Evolutionary conservation across 495 filamentous ascomycete genomes (phyloP).

Genomic region (Trichoderma parareesei): DNA sequence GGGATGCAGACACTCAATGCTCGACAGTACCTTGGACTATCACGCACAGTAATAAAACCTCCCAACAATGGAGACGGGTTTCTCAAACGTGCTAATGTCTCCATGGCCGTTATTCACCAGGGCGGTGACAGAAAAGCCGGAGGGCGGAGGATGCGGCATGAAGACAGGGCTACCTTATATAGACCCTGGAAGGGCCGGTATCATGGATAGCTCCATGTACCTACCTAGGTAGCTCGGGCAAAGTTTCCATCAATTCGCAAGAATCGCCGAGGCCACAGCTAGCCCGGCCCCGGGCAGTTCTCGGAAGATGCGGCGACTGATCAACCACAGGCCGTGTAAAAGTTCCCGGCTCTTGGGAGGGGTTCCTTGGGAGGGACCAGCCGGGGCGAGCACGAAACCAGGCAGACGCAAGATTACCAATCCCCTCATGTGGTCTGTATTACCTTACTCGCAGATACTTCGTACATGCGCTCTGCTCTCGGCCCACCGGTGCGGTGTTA

Average conservation of each 20-base stretch:
- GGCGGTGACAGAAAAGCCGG: too few relatives aligned
- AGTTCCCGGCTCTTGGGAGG: background rate
- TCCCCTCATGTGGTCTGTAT: background rate
- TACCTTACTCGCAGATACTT: background rate
- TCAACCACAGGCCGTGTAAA: constrained; percentile 10
- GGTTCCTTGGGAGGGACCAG: background rate
- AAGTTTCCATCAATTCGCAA: background rate
- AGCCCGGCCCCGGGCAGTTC: constrained; percentile 1
- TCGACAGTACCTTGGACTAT: too few relatives aligned
- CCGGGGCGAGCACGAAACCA: background rate
- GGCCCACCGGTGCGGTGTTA: constrained; percentile 4
- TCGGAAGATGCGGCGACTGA: constrained; percentile 5
- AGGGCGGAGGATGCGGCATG: too few relatives aligned
- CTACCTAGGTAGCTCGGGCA: background rate
- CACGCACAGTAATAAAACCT: background rate
- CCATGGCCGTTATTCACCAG: too few relatives aligned
- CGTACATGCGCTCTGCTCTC: background rate
- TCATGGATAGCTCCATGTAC: background rate
- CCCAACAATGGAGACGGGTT: too few relatives aligned
- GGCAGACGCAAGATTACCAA: background rate
- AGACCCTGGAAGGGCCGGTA: too few relatives aligned
- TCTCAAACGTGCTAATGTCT: too few relatives aligned
- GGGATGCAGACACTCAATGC: too few relatives aligned
- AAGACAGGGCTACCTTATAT: too few relatives aligned
- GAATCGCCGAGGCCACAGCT: background rate